These are phyloP conservation scores for Penstemon eatonii DNA, from an alignment of 257 asterid genomes.

Conservation along the genomic window DNA sequence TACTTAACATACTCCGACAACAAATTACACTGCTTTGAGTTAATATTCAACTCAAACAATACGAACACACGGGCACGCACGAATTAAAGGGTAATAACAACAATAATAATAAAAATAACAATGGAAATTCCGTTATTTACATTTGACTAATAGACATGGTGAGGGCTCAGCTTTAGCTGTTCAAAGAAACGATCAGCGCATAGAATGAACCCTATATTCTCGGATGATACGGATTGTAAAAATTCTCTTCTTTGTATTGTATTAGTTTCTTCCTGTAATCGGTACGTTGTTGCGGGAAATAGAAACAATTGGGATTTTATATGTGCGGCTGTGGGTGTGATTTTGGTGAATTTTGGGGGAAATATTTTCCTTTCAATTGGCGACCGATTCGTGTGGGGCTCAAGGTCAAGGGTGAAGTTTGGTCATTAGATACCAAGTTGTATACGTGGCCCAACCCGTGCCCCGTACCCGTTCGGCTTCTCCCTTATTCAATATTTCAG, in stretches of 20 bases:
- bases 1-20: background rate
- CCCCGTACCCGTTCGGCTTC: too few species aligned
- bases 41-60: too few species aligned
- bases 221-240: background rate
- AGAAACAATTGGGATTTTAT: background rate
- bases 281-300: too few species aligned
- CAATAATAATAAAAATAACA: background rate
- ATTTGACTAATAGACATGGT: conserved; percentile 22
- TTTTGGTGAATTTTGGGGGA: too few species aligned
- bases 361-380: too few species aligned
- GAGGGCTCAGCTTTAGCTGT: conserved; percentile 5
- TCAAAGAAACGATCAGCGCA: conserved; percentile 23
- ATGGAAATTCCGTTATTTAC: background rate
- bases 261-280: background rate
- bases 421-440: too few species aligned
- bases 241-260: too few species aligned
- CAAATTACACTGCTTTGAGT: background rate
- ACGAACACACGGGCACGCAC: background rate
- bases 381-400: too few species aligned
- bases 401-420: too few species aligned
- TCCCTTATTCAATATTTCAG: too few species aligned
- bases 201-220: conserved; percentile 3
- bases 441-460: too few species aligned
- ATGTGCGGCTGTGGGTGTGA: background rate
- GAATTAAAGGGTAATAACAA: background rate